Conservation (phyloP, 495 filamentous ascomycete genomes). For the Evernia prunastri region DNA sequence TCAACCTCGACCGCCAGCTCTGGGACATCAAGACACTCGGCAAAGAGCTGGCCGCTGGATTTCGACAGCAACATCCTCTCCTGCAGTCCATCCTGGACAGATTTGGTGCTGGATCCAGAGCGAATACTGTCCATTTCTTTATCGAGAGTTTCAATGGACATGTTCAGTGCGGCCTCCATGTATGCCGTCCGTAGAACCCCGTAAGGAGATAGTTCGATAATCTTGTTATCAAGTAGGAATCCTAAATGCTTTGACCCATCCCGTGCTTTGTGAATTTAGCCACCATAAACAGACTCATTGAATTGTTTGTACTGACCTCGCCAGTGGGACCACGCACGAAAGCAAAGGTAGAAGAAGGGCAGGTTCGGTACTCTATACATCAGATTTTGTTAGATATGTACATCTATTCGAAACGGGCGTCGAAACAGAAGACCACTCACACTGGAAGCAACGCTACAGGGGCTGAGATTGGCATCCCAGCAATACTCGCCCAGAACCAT, state of each 20-base stretch:
- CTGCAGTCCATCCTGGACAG: slow-evolving; percentile 24
- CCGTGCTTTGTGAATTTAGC: slow-evolving; percentile 47
- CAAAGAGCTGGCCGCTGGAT: slow-evolving; percentile 56
- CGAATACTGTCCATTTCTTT: slow-evolving; percentile 2
- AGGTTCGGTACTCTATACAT: slow-evolving; percentile 72
- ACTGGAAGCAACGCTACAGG: slow-evolving; percentile 78
- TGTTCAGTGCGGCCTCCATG: slow-evolving; percentile 29
- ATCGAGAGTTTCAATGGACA: slow-evolving; percentile 30
- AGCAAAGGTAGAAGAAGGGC: slow-evolving; percentile 94
- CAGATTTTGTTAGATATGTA: background rate
- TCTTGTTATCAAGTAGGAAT: slow-evolving; percentile 64
- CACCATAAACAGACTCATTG: background rate
- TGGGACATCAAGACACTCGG: slow-evolving; percentile 65
- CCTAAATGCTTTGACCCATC: slow-evolving; percentile 79
- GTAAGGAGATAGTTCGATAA: slow-evolving; percentile 58
- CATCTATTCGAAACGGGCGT: background rate
- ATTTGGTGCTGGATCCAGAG: background rate
- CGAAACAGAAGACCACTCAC: slow-evolving; percentile 46
- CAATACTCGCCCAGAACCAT: slow-evolving; percentile 70
- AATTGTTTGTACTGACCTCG: slow-evolving; percentile 40
- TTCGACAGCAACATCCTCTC: slow-evolving; percentile 56
- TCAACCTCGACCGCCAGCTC: slow-evolving; percentile 85
- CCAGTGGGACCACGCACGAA: slow-evolving; percentile 69
- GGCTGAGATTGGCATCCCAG: slow-evolving; percentile 75
- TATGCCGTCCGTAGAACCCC: slow-evolving; percentile 68